Base-by-base conservation (phyloP, 306 rosid genomes). In the Abrus precatorius region DNA sequence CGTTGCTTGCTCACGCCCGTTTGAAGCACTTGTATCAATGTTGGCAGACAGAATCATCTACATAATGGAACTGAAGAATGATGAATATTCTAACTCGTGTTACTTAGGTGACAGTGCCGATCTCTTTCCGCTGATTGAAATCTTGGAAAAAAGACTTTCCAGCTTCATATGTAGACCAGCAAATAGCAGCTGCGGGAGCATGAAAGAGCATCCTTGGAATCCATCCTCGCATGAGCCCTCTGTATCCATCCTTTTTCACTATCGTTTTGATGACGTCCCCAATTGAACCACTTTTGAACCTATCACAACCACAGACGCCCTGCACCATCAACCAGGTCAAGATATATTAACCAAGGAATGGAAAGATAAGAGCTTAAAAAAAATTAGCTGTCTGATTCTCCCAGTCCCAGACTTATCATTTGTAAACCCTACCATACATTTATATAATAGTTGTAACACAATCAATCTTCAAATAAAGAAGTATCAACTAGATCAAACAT, bases 91-190 rank as follows among this genome's bases (percentile, higher is more conserved):
- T 40, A 63, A 11, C 43, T 60, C 44, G 36, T 71, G 29, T 56
- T 72, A 52, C 69, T 86, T 89, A 88, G 70, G 92, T 87, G 29
- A 81, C 76, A 40, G 78, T 84, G 69, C 84, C 85, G 33, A 59
- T 70, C 49, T 78, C 84, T 41, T 80, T 72, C 56, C 79, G 75
- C 29, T 66, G 74, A n/a, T 90, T 91, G 61, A 86, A 67, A 49
- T 89, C 93, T 72, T 90, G 91, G 84, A 96, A 93, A 82, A 92
- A 92, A 45, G 88, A 79, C 84, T 96, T 96, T 32, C 90, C 88
- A 30, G 97, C 97, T 90, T 96, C 99, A 76, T 96, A 96, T 33
- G 98, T 96, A 13, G 99, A 92, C 99, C 99, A 96, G 89, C 95
- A 92, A 72, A 96, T 93, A 13, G 99, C 97, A 36, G 99, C 99